Evolutionary conservation across 2,329 filamentous ascomycete species (phyloP).

Genomic region (Penicillium sp.): DNA sequence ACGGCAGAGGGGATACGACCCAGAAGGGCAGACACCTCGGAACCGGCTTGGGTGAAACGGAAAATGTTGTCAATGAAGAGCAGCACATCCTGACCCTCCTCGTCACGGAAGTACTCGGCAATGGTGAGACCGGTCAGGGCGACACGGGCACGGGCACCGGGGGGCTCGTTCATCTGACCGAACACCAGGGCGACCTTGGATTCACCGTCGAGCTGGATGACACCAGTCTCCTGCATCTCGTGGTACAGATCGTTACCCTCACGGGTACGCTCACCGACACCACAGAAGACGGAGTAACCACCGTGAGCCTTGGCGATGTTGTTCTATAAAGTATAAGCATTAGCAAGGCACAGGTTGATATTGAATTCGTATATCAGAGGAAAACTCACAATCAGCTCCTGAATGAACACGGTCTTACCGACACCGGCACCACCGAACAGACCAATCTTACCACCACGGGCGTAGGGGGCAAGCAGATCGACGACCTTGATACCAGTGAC

Average conservation of each 20-base stretch:
- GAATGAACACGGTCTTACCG: slow-evolving; percentile 99
- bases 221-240: slow-evolving; percentile 99
- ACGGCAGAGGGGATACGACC: slow-evolving; percentile 99
- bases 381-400: slow-evolving; percentile 85
- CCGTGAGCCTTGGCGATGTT: slow-evolving; percentile 99
- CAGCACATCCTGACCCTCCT: slow-evolving; percentile 91
- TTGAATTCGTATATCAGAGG: background rate
- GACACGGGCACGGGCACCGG: slow-evolving; percentile 99
- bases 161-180: slow-evolving; percentile 99
- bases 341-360: no score
- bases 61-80: slow-evolving; percentile 99
- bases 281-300: slow-evolving; percentile 99
- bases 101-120: slow-evolving; percentile 78
- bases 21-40: slow-evolving; percentile 98
- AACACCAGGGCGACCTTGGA: slow-evolving; percentile 99
- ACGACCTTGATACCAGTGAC: slow-evolving; percentile 99
- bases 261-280: slow-evolving; percentile 99
- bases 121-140: slow-evolving; percentile 81
- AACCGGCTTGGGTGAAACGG: slow-evolving; percentile 99
- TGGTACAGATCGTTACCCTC: slow-evolving; percentile 99
- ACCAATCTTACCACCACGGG: slow-evolving; percentile 99
- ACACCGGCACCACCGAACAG: slow-evolving; percentile 99
- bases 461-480: slow-evolving; percentile 97
- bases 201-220: slow-evolving; percentile 98
- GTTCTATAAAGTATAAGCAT: slow-evolving; percentile 67